Evolutionary conservation across 2,329 filamentous ascomycete species (phyloP).

Genomic region (Nemania serpens): DNA sequence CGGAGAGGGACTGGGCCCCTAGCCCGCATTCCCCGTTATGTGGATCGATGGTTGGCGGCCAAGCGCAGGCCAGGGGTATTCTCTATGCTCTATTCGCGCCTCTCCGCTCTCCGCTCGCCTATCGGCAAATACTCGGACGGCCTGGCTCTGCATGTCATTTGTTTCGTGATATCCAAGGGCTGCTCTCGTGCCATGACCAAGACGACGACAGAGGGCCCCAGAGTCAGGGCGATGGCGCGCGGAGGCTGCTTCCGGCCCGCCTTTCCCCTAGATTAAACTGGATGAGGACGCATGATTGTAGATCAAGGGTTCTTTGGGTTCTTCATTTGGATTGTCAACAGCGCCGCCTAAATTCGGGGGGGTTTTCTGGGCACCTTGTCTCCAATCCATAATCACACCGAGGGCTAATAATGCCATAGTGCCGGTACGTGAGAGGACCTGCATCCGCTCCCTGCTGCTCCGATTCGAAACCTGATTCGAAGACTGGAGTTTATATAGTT

Average conservation of each 20-base stretch:
- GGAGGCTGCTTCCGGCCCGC: slow-evolving; percentile 33
- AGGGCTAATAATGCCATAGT: not conserved
- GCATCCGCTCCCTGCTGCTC: too few species aligned
- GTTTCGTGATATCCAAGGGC: slow-evolving; percentile 9
- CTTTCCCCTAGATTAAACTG: slow-evolving; percentile 38
- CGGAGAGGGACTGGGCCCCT: slow-evolving; percentile 27
- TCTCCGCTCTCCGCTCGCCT: slow-evolving; percentile 19
- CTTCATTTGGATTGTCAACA: slow-evolving; percentile 9
- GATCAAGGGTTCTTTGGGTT: slow-evolving; percentile 4
- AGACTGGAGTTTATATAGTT: too few species aligned
- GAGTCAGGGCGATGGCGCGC: slow-evolving; percentile 5
- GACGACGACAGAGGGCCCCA: not conserved
- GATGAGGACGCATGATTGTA: slow-evolving; percentile 7
- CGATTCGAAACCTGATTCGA: too few species aligned
- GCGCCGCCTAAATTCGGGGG: slow-evolving; percentile 26
- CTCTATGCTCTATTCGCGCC: not conserved
- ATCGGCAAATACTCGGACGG: slow-evolving; percentile 29
- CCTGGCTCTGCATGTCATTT: not conserved
- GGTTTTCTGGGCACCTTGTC: not conserved
- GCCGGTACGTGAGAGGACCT: not conserved
- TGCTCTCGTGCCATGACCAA: not conserved
- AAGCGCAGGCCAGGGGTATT: not conserved
- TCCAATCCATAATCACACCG: not conserved
- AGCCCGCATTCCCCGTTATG: slow-evolving; percentile 28
- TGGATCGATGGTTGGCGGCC: not conserved